Conservation (phyloP, 306 rosid species). For the Cucurbita maxima region DNA sequence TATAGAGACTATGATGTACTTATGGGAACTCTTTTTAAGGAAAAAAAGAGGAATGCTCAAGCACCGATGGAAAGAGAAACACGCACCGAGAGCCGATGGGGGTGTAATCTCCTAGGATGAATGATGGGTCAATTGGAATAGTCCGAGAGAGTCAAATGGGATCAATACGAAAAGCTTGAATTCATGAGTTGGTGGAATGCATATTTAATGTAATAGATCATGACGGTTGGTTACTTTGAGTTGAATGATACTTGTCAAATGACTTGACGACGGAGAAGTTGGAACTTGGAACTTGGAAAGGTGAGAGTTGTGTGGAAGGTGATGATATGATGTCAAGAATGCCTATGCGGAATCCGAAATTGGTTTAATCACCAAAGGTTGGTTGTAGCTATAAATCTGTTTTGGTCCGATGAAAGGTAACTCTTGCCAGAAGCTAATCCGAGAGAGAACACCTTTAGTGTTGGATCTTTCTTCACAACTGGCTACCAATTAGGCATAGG, state of each 20-base stretch:
- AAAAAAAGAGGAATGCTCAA: background rate
- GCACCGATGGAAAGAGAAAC: background rate
- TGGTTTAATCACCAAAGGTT: background rate
- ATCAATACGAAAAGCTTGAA: background rate
- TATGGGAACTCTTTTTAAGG: background rate
- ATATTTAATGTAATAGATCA: background rate
- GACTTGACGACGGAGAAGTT: background rate
- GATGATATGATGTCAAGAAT: background rate
- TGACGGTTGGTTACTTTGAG: background rate
- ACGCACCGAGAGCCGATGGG: background rate
- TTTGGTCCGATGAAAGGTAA: background rate
- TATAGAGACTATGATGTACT: background rate
- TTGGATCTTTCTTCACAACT: background rate
- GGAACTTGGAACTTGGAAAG: background rate
- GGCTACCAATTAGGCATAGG: background rate
- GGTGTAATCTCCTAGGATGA: background rate
- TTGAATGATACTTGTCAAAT: background rate
- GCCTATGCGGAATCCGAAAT: background rate
- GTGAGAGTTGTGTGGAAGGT: background rate
- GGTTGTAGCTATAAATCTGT: background rate
- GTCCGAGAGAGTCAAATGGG: background rate
- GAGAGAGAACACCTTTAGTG: background rate
- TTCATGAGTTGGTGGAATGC: background rate
- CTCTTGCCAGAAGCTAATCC: background rate
- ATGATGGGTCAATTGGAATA: background rate